Base-by-base conservation (phyloP, 176 grass and related monocot genomes). In the Microstegium vimineum region DNA sequence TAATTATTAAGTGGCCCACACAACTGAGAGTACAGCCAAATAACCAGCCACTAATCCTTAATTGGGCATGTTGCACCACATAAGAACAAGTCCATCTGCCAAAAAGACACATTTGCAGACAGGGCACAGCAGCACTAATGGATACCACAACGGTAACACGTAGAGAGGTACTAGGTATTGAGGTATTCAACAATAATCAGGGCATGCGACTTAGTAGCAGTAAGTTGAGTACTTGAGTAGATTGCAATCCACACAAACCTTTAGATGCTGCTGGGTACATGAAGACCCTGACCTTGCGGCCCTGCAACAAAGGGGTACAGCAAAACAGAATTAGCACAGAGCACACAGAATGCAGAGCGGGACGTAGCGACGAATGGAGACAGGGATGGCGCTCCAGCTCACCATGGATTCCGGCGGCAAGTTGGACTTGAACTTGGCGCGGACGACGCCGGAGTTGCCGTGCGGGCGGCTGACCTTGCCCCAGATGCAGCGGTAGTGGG, bases 261-360 rank as follows among this genome's bases (percentile, higher is more conserved):
- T 77, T 74, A 92, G 88, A 96, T 93, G 75, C 85, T 96, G 90
- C 90, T 96, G 36, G 90, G 78, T 92, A 93, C 93, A 96, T 96
- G 90, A 92, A 93, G 62, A 93, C 88, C 66, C 93, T 84, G 56
- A 96, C 90, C 88, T 96, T 93, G n/a, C 80, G 59, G 10, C 93
- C 93, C 90, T 96, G 76, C 37, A 76, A 34, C 12, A 43, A 38
- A 17, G 26, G 18, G 88, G 60, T 10, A 4, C 26, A 26, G 2
- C 15, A 37, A 17, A 78, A 18, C 7, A 64, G 2, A 69, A 52
- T 92, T 47, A 90, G 72, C 23, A 7, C 7, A 16, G 40, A 34
- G 42, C 70, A 30, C n/a, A n/a, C 41, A 82, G 28, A 42, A 34
- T 34, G 28, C 3, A 5, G 1, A n/a, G 0, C 23, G 5, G 25